Percentiles rank a stretch among this genome's conserved stretches.
Conservation (phyloP, 805 yeast genomes). For the Nakazawaea anatomiae region DNA sequence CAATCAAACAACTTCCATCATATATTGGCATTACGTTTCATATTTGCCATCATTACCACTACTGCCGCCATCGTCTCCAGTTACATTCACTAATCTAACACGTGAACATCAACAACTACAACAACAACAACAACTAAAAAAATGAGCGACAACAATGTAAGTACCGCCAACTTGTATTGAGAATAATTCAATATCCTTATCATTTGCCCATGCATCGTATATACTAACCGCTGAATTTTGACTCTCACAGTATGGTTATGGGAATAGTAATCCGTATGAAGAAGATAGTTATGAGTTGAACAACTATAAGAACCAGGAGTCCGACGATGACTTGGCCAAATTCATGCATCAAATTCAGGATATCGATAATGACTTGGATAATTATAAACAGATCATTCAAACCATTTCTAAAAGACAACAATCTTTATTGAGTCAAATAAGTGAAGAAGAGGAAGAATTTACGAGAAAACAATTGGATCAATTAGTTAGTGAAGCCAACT, state of each 20-base stretch:
- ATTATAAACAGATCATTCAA: constrained; percentile 64
- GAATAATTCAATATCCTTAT: neutral
- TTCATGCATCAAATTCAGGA: constrained; percentile 67
- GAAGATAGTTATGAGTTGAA: constrained; percentile 12
- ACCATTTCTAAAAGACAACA: constrained; percentile 66
- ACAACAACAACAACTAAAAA: neutral
- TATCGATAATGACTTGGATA: constrained; percentile 63
- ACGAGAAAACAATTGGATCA: constrained; percentile 73
- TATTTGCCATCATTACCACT: neutral
- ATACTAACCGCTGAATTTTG: neutral
- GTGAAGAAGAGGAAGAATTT: constrained; percentile 61
- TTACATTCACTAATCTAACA: too few relatives aligned
- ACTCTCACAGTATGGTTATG: constrained; percentile 9
- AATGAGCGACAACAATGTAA: constrained; percentile 3
- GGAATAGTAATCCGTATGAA: constrained; percentile 13
- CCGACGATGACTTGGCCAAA: constrained; percentile 47
- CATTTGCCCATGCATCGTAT: too few relatives aligned
- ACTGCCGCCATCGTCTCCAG: neutral
- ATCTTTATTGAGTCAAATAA: constrained; percentile 66
- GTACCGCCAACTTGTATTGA: neutral
- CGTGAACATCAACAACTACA: too few relatives aligned
- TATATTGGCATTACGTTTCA: too few relatives aligned
- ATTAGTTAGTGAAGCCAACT: constrained; percentile 70
- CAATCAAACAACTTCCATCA: neutral
- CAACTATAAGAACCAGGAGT: constrained; percentile 17